A percentile compares a stretch with the other conserved stretches of the same genome.
Evolutionary conservation across 2,329 filamentous ascomycete genomes (phyloP).

Genomic region (Claviceps humidiphila): DNA sequence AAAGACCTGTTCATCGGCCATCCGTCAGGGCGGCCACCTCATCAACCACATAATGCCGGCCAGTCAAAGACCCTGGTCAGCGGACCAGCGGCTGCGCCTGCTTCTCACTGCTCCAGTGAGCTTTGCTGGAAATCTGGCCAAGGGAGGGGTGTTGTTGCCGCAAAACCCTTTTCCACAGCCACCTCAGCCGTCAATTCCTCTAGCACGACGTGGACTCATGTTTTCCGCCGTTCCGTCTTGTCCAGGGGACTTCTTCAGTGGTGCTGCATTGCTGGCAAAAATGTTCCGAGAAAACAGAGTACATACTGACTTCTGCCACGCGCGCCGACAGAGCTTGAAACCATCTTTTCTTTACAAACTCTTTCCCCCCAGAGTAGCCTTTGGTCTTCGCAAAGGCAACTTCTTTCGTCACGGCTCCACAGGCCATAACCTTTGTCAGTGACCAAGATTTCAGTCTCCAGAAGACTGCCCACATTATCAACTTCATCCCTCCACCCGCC

Average conservation of each 20-base stretch:
- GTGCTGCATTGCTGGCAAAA: neutral
- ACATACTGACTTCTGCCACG: neutral
- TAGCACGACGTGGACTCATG: no score
- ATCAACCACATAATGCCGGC: neutral
- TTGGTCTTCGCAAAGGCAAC: conserved; percentile 56
- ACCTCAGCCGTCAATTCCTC: neutral
- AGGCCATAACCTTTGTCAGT: conserved; percentile 48
- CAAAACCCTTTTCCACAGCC: neutral
- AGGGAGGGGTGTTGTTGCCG: neutral
- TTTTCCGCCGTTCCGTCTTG: no score
- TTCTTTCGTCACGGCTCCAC: conserved; percentile 44
- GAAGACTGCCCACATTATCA: conserved; percentile 53
- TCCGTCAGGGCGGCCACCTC: conserved; percentile 6
- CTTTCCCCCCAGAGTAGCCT: conserved; percentile 30
- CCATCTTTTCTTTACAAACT: neutral
- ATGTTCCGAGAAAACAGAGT: neutral
- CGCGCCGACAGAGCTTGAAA: neutral
- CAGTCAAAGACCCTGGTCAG: neutral
- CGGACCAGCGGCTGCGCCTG: neutral
- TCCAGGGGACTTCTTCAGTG: neutral
- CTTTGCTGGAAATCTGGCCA: neutral
- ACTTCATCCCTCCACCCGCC: conserved; percentile 47
- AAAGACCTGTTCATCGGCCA: conserved; percentile 6
- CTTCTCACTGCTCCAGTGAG: conserved; percentile 2
- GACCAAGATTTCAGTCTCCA: conserved; percentile 58